Conservation (phyloP, 2,329 filamentous ascomycete species). For the Triangularia setosa region DNA sequence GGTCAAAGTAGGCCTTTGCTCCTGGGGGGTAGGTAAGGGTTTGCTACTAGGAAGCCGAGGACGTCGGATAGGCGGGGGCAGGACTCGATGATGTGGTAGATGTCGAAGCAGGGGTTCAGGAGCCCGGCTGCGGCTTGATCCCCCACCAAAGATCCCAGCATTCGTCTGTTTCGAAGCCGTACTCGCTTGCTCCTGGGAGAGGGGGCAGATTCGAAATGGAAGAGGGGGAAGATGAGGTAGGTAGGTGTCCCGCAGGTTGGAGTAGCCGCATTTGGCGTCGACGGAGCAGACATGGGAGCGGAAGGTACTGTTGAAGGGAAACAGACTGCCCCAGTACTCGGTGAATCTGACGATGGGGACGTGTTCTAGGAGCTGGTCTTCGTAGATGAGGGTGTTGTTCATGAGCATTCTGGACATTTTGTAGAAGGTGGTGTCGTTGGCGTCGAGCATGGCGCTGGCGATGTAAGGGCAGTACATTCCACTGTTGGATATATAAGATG, state of each 20-base stretch:
- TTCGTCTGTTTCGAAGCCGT: conserved; percentile 35
- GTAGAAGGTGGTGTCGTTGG: conserved; percentile 61
- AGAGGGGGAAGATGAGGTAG: conserved; percentile 70
- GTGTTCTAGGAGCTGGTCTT: conserved; percentile 39
- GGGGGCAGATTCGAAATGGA: conserved; percentile 56
- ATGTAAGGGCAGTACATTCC: conserved; percentile 69
- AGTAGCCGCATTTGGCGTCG: conserved; percentile 59
- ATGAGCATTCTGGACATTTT: conserved; percentile 66
- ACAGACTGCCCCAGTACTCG: conserved; percentile 56
- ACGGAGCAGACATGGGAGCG: conserved; percentile 47
- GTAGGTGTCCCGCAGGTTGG: conserved; percentile 55
- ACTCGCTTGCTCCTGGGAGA: conserved; percentile 41
- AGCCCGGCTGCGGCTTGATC: conserved; percentile 46
- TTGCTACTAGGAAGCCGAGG: conserved; percentile 63
- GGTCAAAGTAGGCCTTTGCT: conserved; percentile 65
- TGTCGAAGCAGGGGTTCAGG: conserved; percentile 74
- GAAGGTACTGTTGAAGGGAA: conserved; percentile 61
- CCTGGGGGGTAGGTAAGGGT: conserved; percentile 61
- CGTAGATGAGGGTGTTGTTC: conserved; percentile 61
- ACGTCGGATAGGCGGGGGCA: conserved; percentile 70
- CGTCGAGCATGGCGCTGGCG: conserved; percentile 66
- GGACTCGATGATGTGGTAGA: conserved; percentile 68
- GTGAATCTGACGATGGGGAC: conserved; percentile 56
- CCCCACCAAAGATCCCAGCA: conserved; percentile 57
- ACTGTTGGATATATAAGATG: conserved; percentile 13